Percentiles rank a stretch among this genome's conserved stretches.
phyloP scores from a whole-genome alignment of 2,329 filamentous ascomycete genomes.

The Seiridium cupressi region DNA sequence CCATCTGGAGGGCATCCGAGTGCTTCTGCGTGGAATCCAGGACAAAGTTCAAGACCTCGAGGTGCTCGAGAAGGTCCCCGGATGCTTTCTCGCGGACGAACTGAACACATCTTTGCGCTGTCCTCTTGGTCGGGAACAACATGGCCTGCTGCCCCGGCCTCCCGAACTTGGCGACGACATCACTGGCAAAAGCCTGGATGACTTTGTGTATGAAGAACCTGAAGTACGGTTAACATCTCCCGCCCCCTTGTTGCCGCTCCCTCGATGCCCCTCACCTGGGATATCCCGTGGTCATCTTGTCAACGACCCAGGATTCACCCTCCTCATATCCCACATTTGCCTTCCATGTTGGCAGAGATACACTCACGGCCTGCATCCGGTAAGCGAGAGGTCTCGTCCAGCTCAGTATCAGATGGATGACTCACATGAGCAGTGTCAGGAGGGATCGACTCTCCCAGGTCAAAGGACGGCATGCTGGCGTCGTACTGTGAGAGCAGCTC shows the following conservation, averaged over 20 bases:
- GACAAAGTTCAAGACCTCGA: constrained; percentile 61
- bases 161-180: constrained; percentile 66
- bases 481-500: too few species aligned
- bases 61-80: constrained; percentile 43
- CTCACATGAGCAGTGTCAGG: constrained; percentile 76
- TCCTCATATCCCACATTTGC: constrained; percentile 94
- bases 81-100: constrained; percentile 67
- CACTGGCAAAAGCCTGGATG: constrained; percentile 70
- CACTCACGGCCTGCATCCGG: constrained; percentile 78
- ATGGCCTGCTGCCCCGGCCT: constrained; percentile 66
- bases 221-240: background rate
- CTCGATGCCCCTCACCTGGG: constrained; percentile 57
- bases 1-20: constrained; percentile 48
- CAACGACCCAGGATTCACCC: constrained; percentile 81
- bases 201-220: constrained; percentile 91
- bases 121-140: constrained; percentile 73
- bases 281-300: constrained; percentile 85
- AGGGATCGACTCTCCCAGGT: constrained; percentile 70
- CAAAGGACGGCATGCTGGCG: constrained; percentile 40
- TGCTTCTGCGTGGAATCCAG: constrained; percentile 55
- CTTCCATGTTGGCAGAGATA: constrained; percentile 91
- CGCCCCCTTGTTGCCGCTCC: too few species aligned
- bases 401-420: constrained; percentile 15
- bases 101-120: constrained; percentile 69
- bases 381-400: background rate